Evolutionary conservation across 306 rosid species (phyloP).

Genomic region (Rosa lucieae): DNA sequence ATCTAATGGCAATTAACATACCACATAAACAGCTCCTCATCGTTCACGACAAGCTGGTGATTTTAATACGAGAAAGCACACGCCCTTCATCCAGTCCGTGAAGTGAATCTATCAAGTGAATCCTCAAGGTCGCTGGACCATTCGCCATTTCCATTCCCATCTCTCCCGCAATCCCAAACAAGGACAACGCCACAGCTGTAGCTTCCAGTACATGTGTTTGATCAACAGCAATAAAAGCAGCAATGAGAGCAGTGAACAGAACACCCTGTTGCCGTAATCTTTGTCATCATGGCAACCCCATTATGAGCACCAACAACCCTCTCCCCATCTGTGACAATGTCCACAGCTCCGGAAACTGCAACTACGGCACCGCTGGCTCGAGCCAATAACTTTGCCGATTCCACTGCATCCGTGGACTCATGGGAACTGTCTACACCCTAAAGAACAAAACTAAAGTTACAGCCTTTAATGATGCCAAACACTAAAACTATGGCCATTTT

Average conservation of each 20-base stretch:
- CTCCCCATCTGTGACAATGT: constrained; percentile 76
- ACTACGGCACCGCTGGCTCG: constrained; percentile 68
- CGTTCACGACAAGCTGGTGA: constrained; percentile 43
- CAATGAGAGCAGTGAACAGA: constrained; percentile 85
- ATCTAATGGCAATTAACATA: constrained; percentile 19
- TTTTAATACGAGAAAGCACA: constrained; percentile 58
- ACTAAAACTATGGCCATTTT: not conserved
- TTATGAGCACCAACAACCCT: constrained; percentile 76
- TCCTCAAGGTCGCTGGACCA: constrained; percentile 83
- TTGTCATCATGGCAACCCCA: constrained; percentile 90
- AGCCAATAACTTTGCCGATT: constrained; percentile 77
- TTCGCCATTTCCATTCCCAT: constrained; percentile 73
- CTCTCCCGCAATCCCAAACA: constrained; percentile 80
- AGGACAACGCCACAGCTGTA: constrained; percentile 56
- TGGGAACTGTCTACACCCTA: constrained; percentile 80
- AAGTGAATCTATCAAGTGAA: constrained; percentile 83
- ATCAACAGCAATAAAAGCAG: constrained; percentile 87
- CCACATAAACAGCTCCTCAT: constrained; percentile 20
- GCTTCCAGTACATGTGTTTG: constrained; percentile 61
- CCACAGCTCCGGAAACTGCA: constrained; percentile 82
- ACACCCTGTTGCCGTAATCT: constrained; percentile 87
- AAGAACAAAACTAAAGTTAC: not conserved
- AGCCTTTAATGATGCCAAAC: not conserved
- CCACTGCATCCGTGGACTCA: constrained; percentile 75
- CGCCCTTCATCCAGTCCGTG: constrained; percentile 71